Evolutionary conservation across 2,329 filamentous ascomycete species (phyloP), one percentile per base, ranked within the genome.

Genomic region (Ampelomyces quisqualis): DNA sequence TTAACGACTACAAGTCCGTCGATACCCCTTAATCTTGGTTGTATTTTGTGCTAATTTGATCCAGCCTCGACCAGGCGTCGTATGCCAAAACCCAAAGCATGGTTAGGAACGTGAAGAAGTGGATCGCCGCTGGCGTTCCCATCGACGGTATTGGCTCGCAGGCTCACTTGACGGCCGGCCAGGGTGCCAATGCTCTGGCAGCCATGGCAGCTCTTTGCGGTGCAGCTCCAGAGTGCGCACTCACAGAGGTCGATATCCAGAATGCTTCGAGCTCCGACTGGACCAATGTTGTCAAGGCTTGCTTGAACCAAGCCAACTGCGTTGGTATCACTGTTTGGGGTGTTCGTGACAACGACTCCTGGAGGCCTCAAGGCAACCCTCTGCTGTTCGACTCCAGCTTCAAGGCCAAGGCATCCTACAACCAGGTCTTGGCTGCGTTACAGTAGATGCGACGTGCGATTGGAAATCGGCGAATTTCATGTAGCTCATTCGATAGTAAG

Each of bases 201-300:
- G 78, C 81, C 31, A 66, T 67, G 62, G 70, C 74, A 47, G 71
- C 73, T 0, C 76, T 85, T 18, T 81, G 78, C 34, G 67, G 60
- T 23, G 70, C 77, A 14, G 76, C 74, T 13, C 66, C 75, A 18
- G 81, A 86, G 59, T 76, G 84, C 29, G 82, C 82, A 5, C 70
- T 86, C 32, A 86, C 83, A 3, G 83, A 86, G 68, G 74, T 86
- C 21, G 85, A 88, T 57, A 86, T 88, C 55, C 75, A 77, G 42
- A 73, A 73, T 29, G 80, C 79, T 5, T 72, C 76, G 28, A 51
- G 74, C 7, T 65, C 70, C 15, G 83, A 86, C 66, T 86, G 84
- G 61, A 70, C 75, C 6, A 75, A 77, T 36, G 70, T 69, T 41
- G 57, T 67, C 40, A 77, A 80, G 47, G 82, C 78, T n/a, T 87